Conservation (phyloP, 345 rosid genomes). For the Conringia planisiliqua region DNA sequence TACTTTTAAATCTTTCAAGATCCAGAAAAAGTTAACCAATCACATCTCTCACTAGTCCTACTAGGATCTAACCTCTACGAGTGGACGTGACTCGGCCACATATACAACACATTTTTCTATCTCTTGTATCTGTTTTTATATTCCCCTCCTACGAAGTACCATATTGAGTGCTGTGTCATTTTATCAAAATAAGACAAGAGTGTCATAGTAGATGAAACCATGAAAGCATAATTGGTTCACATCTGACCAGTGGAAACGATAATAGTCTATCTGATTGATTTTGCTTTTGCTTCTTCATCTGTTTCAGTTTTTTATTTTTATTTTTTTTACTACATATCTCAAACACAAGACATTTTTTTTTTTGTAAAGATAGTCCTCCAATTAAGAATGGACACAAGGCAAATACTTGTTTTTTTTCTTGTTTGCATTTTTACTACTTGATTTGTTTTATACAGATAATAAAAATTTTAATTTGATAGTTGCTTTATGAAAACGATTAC, state of each 20-base stretch:
- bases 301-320: too few relatives aligned
- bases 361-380: not conserved
- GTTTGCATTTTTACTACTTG: too few relatives aligned
- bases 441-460: too few relatives aligned
- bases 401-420: too few relatives aligned
- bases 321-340: not conserved
- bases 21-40: not conserved
- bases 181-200: slow-evolving; percentile 1
- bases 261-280: slow-evolving; percentile 19
- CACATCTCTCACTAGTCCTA: not conserved
- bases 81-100: not conserved
- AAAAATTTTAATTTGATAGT: too few relatives aligned
- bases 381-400: too few relatives aligned
- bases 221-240: slow-evolving; percentile 1
- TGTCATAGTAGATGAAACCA: slow-evolving; percentile 5
- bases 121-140: not conserved
- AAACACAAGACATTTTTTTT: too few relatives aligned
- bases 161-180: not conserved
- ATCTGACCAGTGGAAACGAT: slow-evolving; percentile 12
- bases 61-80: not conserved
- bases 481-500: too few relatives aligned
- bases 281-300: slow-evolving; percentile 1
- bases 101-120: not conserved
- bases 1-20: not conserved
- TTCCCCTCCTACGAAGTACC: not conserved